Conservation (phyloP, 2,329 filamentous ascomycete genomes). For the Leptographium wingfieldii region DNA sequence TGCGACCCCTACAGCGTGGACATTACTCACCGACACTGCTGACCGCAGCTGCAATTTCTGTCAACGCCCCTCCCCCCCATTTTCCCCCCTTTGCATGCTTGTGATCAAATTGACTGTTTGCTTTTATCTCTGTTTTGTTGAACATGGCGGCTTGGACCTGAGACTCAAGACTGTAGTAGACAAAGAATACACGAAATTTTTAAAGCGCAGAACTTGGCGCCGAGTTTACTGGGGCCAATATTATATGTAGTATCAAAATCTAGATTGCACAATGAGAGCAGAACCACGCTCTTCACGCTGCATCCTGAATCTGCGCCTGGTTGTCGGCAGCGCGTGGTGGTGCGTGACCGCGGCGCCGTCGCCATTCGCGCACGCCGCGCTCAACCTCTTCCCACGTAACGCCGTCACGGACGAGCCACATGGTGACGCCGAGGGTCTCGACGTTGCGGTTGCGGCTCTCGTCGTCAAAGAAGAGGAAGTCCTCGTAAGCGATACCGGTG, state of each 20-base stretch:
- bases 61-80: neutral
- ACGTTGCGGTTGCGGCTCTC: constrained; percentile 80
- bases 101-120: neutral
- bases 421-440: constrained; percentile 64
- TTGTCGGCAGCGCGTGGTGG: neutral
- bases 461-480: constrained; percentile 96
- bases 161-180: neutral
- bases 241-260: neutral
- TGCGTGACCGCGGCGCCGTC: constrained; percentile 46
- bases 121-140: neutral
- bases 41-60: neutral
- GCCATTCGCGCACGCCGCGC: constrained; percentile 68
- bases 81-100: neutral
- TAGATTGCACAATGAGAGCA: neutral
- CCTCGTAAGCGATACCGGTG: constrained; percentile 59
- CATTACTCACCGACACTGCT: neutral
- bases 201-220: too few relatives aligned
- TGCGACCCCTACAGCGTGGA: neutral
- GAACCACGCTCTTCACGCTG: neutral
- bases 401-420: constrained; percentile 71
- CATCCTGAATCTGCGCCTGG: neutral
- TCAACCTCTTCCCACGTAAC: constrained; percentile 68
- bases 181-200: neutral
- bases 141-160: neutral
- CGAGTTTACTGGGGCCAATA: neutral